Conservation (phyloP, 371 early-diverging fungal genomes). For the Mucor circinelloides region DNA sequence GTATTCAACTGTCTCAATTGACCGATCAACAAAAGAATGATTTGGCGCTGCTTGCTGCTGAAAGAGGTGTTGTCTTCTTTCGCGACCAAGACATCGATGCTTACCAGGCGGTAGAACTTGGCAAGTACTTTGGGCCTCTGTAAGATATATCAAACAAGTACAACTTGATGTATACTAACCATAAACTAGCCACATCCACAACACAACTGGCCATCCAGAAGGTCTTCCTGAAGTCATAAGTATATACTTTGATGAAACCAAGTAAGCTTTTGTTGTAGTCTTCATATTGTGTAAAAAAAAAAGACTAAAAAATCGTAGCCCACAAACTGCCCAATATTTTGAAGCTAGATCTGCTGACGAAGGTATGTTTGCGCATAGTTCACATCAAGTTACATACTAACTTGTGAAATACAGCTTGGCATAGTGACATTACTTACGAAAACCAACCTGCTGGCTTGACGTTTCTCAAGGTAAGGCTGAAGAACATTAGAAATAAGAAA, state of each 20-base stretch:
- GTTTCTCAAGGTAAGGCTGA: constrained; percentile 42
- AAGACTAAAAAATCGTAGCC: too few species aligned
- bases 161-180: background rate
- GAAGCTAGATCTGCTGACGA: constrained; percentile 4
- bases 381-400: background rate
- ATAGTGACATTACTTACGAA: constrained; percentile 67
- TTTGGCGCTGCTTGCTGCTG: constrained; percentile 56
- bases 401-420: constrained; percentile 36
- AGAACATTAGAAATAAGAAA: too few species aligned
- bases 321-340: background rate
- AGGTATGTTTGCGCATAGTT: background rate
- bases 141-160: background rate
- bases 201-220: constrained; percentile 8
- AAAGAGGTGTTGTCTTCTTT: constrained; percentile 67
- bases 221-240: constrained; percentile 18
- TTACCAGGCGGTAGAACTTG: constrained; percentile 55
- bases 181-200: constrained; percentile 17
- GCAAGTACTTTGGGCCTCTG: constrained; percentile 45
- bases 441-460: constrained; percentile 59
- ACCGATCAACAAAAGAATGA: constrained; percentile 59
- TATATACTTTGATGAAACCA: constrained; percentile 14
- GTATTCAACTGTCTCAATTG: constrained; percentile 50
- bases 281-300: background rate
- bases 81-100: constrained; percentile 57
- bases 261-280: background rate